Base-by-base conservation (phyloP, 495 filamentous ascomycete genomes). In the Halenospora varia region DNA sequence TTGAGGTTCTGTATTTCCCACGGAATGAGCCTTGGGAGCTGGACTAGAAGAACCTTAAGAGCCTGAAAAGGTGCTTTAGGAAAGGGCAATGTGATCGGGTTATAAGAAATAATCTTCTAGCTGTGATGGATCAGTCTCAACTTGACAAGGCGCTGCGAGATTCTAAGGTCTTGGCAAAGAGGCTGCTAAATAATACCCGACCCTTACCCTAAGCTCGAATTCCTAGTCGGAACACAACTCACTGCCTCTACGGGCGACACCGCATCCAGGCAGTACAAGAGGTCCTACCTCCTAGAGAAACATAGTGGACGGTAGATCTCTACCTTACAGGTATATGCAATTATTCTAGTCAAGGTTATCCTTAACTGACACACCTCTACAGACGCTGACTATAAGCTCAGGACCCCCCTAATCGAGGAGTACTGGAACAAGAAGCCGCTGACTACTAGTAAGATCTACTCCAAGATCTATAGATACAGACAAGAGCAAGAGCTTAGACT, bases 381-480 rank as follows among this genome's bases (percentile, higher is more conserved):
- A 70, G 68, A 69, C 56, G 54, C 66, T 51, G 58, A 62, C 53
- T 15, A 25, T 1, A 56, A 66, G 15, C 60, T 73, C 2, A 47
- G 50, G 46, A 68, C 53, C 3, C 35, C 26, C 22, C 64, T 72
- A 0, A 49, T 64, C 20, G 64, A 75, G 26, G 65, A 75, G 54
- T 76, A 74, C 52, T 55, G 62, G 2, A 74, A 74, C 44, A 58
- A 75, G 58, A 63, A 64, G 47, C 46, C 55, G 25, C 71, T 62
- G 3, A 65, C 20, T n/a, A 65, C 74, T 53, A 62, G 71, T 13
- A 67, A 76, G 40, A 69, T 77, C 20, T 77, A 74, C 53, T 53
- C 63, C 10, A 75, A 76, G 60, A 65, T 74, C 35, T 64, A 68
- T 0, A 62, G 71, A 56, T 76, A 76, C 55, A 29, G 70, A n/a